phyloP scores from a whole-genome alignment of 805 yeast genomes.

The Zygoascus ofunaensis region DNA sequence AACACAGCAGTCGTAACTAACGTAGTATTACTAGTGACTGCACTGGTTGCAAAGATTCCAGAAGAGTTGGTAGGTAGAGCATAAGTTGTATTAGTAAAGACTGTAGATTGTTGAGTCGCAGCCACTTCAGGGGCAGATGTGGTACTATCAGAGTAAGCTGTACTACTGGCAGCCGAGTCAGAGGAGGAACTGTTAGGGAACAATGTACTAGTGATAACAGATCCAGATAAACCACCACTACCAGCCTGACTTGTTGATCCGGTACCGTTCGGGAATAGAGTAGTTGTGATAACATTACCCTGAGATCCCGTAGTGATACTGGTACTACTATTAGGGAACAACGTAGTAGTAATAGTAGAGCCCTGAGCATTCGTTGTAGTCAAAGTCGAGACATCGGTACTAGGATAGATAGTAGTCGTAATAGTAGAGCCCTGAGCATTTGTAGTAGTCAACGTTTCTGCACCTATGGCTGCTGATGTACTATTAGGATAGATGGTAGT shows the following conservation, averaged over 20 bases:
- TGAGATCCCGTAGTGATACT: background rate
- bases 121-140: background rate
- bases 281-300: background rate
- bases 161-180: background rate
- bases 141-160: background rate
- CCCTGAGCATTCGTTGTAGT: background rate
- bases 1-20: background rate
- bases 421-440: background rate
- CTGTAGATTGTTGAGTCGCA: background rate
- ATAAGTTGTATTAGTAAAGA: background rate
- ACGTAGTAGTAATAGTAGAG: background rate
- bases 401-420: background rate
- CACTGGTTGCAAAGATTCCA: background rate
- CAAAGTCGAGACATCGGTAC: background rate
- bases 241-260: too few relatives aligned
- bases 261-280: background rate
- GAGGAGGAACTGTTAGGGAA: background rate
- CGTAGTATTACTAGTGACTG: background rate
- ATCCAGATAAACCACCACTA: too few relatives aligned
- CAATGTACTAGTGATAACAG: background rate
- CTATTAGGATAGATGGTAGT: background rate
- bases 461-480: background rate
- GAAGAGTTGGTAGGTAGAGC: slow-evolving; percentile 1
- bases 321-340: background rate
- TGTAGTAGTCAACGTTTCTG: background rate